A percentile compares a stretch with the other conserved stretches of the same genome.
Evolutionary conservation across 2,329 filamentous ascomycete genomes (phyloP).

Genomic region (Monilinia vaccinii-corymbosi): DNA sequence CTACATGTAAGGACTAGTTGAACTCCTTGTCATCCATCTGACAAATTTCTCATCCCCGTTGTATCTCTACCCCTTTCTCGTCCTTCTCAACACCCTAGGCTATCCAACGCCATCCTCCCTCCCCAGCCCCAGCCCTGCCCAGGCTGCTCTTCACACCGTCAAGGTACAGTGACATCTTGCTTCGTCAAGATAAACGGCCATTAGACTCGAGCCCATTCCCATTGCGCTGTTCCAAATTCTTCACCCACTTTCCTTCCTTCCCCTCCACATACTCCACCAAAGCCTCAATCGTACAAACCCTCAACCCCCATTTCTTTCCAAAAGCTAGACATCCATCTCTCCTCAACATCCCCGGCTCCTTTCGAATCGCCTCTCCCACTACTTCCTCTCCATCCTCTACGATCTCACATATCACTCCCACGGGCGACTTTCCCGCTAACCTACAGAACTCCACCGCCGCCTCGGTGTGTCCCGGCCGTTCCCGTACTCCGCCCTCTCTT

Average conservation of each 20-base stretch:
- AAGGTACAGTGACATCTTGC: not conserved
- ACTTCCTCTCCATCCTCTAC: conserved; percentile 77
- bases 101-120: not conserved
- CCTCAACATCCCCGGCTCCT: conserved; percentile 78
- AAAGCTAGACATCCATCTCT: conserved; percentile 82
- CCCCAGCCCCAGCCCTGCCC: not conserved
- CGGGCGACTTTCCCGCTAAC: conserved; percentile 67
- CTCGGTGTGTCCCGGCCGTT: conserved; percentile 82
- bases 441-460: conserved; percentile 85
- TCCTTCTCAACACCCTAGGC: not conserved
- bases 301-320: conserved; percentile 79
- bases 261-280: conserved; percentile 54
- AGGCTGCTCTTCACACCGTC: not conserved
- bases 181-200: not conserved
- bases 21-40: not conserved
- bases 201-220: not conserved
- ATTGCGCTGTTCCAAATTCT: conserved; percentile 15
- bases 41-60: not conserved
- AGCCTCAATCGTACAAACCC: conserved; percentile 92
- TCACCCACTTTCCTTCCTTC: conserved; percentile 26
- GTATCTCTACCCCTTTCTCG: not conserved
- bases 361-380: conserved; percentile 54
- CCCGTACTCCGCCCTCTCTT: conserved; percentile 68
- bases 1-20: not conserved
- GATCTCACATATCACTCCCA: conserved; percentile 80